Evolutionary conservation across 2,329 filamentous ascomycete genomes (phyloP), one percentile per base, ranked within the genome.

Genomic region (Cercospora zeina): DNA sequence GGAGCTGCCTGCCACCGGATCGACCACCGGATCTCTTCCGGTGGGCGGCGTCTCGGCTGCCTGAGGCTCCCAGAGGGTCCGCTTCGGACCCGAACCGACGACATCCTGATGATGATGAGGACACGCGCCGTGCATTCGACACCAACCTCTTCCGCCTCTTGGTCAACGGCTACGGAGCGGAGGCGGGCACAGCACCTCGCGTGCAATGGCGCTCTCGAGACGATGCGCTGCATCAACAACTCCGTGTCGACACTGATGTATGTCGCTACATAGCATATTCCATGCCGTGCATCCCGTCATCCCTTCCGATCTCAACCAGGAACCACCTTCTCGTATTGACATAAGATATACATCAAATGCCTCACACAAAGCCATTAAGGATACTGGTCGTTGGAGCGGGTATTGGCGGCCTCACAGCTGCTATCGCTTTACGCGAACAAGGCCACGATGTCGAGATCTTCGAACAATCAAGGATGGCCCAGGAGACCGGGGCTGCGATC

Each of bases 401-500:
- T 19, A 49, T 58, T 14, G 55, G 55, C 27, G 55, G 55, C 3
- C 55, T 58, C 31, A 49, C 55, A 13, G 55, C 55, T 27, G 55
- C 55, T 3, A 58, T 58, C 39, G 39, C 55, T 7, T 30, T 58
- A 14, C 55, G 55, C 8, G 37, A 58, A 13, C 55, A 58, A 36
- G 55, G 55, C 4, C 31, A 58, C 42, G 45, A 49, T 58, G 42
- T 58, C 24, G 39, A 37, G 21, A 50, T 58, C 1, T 58, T 49
- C 34, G 57, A 59, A 42, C 57, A 56, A 47, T 54, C 57, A 3
- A 36, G 49, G 37, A 56, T 56, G 54, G 34, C 36, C 47, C 61
- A 77, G 56, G 85, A 87, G 72, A 75, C 79, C 1, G 86, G 85
- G 0, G 85, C 86, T 4, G 86, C 85, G 0, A 80, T 88, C n/a